Evolutionary conservation across 225 moss, liverwort and hornwort genomes (phyloP).

Genomic region (Bryum argenteum): DNA sequence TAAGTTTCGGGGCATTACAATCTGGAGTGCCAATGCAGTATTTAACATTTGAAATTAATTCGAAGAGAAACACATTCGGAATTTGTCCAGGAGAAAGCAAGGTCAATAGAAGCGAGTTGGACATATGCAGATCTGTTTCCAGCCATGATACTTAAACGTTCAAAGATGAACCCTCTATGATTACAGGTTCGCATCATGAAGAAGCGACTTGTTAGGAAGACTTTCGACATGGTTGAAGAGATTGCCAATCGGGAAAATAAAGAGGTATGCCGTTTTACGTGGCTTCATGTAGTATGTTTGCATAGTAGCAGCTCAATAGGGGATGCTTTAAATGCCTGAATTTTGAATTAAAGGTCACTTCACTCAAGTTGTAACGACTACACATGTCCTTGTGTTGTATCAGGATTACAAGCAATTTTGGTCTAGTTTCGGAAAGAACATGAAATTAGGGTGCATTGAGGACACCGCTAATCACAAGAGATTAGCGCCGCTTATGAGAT

Average conservation of each 20-base stretch:
- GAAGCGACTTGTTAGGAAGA: constrained; percentile 74
- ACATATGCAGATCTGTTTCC: background rate
- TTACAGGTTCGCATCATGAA: constrained; percentile 82
- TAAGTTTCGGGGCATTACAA: background rate
- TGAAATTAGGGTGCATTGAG: constrained; percentile 77
- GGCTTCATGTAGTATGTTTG: background rate
- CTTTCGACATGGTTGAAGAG: constrained; percentile 79
- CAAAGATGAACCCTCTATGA: background rate
- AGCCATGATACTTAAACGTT: background rate
- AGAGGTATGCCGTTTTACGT: constrained; percentile 43
- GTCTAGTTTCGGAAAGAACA: constrained; percentile 79
- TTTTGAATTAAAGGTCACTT: background rate
- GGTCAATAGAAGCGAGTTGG: background rate
- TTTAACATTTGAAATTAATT: background rate
- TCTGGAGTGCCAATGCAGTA: background rate
- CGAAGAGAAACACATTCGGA: background rate
- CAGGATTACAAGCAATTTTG: constrained; percentile 81
- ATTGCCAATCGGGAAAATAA: constrained; percentile 66
- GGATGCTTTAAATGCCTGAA: background rate
- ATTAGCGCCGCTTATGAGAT: constrained; percentile 63
- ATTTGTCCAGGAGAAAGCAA: background rate
- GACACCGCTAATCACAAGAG: constrained; percentile 70
- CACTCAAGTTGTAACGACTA: background rate
- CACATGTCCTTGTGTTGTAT: background rate
- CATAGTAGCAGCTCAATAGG: background rate